Conservation (phyloP, 108 stramenopile genomes). For the Nitzschia sp. region DNA sequence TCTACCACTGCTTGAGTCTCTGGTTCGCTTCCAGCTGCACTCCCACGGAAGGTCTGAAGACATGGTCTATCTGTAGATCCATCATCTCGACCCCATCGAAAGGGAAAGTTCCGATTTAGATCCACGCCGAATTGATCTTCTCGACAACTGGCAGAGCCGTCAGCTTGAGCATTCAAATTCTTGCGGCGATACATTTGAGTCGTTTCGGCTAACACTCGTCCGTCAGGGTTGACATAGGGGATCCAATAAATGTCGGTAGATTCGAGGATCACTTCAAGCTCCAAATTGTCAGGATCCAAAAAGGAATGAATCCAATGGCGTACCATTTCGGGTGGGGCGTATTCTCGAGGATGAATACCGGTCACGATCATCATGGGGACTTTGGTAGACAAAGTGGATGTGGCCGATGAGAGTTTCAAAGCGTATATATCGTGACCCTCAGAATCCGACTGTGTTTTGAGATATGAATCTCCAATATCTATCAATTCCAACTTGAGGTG, state of each 20-base stretch:
- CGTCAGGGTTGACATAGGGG: constrained; percentile 62
- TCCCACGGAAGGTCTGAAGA: constrained; percentile 33
- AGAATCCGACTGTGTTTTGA: constrained; percentile 7
- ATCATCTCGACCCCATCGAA: constrained; percentile 40
- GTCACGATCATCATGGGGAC: constrained; percentile 19
- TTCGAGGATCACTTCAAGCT: constrained; percentile 27
- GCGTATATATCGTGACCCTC: constrained; percentile 47
- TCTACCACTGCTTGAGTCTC: constrained; percentile 46
- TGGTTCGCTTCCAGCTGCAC: constrained; percentile 39
- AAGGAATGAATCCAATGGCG: constrained; percentile 31
- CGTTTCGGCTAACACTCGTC: constrained; percentile 44
- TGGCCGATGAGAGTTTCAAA: constrained; percentile 39
- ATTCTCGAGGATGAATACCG: constrained; percentile 55
- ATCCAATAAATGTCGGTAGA: constrained; percentile 48
- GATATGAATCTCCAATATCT: constrained; percentile 46
- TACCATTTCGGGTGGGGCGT: constrained; percentile 52
- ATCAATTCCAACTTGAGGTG: not conserved
- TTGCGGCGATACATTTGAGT: constrained; percentile 39
- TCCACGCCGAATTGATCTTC: constrained; percentile 42
- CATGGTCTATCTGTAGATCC: constrained; percentile 42
- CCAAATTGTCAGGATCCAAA: constrained; percentile 45
- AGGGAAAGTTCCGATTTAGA: constrained; percentile 61
- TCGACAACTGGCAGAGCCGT: constrained; percentile 3
- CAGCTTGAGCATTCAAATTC: constrained; percentile 36
- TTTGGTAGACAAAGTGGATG: not conserved